Evolutionary conservation across 805 yeast genomes (phyloP), one percentile per base, ranked within the genome.

Genomic region (Torulaspora gathmanii): DNA sequence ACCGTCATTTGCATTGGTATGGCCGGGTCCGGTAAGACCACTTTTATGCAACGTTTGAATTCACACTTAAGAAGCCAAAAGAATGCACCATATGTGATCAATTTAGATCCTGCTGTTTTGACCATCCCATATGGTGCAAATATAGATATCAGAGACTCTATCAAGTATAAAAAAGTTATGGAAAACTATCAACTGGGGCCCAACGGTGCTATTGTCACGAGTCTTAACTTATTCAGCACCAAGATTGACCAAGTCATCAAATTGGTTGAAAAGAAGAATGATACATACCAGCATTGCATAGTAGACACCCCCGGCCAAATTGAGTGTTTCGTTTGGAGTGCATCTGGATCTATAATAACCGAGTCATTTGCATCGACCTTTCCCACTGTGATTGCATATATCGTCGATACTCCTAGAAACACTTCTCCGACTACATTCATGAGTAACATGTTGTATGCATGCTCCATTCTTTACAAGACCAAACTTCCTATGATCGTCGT

Each of bases 231-330:
- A 41, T 93, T 93, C 61, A 73, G 96, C 39, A 93, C 99, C 11
- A 93, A 93, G 67, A 88, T 93, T 46, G 99, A 93, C 64, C 99
- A 93, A 69, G 97, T 93, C 4, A 81, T 93, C 39, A 76, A 78
- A 30, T 71, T 93, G 30, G 85, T 91, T 16, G 95, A 89, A 58
- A 88, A 89, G 60, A 79, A 91, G 54, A 60, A 69, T 2, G 71
- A 71, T 12, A 64, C 69, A 43, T 73, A 73, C 53, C 66, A 79
- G 16, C 83, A 89, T 63, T 86, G 90, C 52, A 82, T 93, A 29
- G 79, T 91, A 40, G 99, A 93, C 68, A 93, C 99, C 1, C 99
- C 99, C 0, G 99, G 99, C 10, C 99, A 93, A 68, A 93, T 93
- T 51, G 99, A 93, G 67, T 90, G 97, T 70, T 93, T 93, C 64